Evolutionary conservation across 768 basidiomycete genomes (phyloP), one percentile per base, ranked within the genome.

Genomic region (Xerocomus spinulosus): DNA sequence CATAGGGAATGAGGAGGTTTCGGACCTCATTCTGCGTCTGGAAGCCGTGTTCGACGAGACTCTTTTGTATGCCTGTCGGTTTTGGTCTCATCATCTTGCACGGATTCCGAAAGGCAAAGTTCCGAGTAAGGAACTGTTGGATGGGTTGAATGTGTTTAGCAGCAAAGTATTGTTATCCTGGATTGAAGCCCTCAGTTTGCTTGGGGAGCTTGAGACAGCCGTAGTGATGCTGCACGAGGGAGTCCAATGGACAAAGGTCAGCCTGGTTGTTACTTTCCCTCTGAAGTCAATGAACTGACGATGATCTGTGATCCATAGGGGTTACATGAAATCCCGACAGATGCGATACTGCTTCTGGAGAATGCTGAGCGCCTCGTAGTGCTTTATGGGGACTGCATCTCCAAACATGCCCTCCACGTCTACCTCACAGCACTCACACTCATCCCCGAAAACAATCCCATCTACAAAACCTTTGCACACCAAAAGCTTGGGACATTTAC

Each of bases 321-420:
- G 1, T 24, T 58, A 17, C 40, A 23, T 6, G 24, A 50, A 3
- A 29, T 28, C 15, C 56, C 59, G 2, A 18, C 21, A n/a, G 48
- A 58, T 9, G 20, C 15, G 2, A 10, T 58, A 8, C 13, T 7
- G 4, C 17, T 60, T 7, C n/a, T 60, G 10, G 36, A 55, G 30
- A 53, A 61, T 20, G 56, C 53, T 3, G 59, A 57, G 9, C 56
- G 47, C 14, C 42, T 60, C 3, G 49, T 61, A 5, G 46, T 58
- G 9, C 53, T 61, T 20, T 51, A 30, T 43, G 58, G 42, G 48
- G 56, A 58, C 15, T 36, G 48, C 30, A 57, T 60, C 30, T 48
- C 58, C 3, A 47, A 61, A 15, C 54, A 44, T 33, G 59, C 59
- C 8, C 38, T 61, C 10, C 59, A 60, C 20, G 45, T 58, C 15